phyloP scores from a whole-genome alignment of 371 early-diverging fungal genomes.

The Synchytrium microbalum region DNA sequence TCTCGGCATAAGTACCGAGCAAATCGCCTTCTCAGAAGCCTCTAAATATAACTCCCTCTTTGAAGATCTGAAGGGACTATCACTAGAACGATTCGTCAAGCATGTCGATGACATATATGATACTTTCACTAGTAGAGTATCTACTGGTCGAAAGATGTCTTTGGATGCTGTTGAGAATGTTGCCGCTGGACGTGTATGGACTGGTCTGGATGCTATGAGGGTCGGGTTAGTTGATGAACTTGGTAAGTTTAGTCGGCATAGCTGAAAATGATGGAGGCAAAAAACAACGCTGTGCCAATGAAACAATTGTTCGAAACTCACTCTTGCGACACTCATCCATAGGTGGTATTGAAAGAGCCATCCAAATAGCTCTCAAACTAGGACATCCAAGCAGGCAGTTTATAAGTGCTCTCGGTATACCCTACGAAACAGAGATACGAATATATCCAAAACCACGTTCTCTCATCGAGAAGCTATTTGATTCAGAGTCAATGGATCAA shows the following conservation, averaged over 20 bases:
- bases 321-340: too few species aligned
- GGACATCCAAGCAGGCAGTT: neutral
- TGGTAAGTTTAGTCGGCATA: too few species aligned
- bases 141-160: constrained; percentile 38
- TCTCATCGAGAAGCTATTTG: neutral
- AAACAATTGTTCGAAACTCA: too few species aligned
- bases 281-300: too few species aligned
- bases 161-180: constrained; percentile 40
- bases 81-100: constrained; percentile 33
- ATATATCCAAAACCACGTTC: neutral
- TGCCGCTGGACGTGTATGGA: constrained; percentile 52
- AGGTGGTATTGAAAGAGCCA: neutral
- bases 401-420: too few species aligned
- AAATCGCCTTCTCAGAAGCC: constrained; percentile 35
- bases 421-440: neutral
- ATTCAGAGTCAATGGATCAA: too few species aligned
- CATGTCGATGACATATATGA: constrained; percentile 38
- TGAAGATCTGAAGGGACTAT: constrained; percentile 34
- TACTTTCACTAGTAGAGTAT: constrained; percentile 43
- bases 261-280: too few species aligned
- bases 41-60: constrained; percentile 36
- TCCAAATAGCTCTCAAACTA: constrained; percentile 1
- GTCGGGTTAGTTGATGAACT: constrained; percentile 47
- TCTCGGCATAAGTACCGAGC: constrained; percentile 45
- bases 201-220: constrained; percentile 40